Conservation (phyloP, 2,329 filamentous ascomycete species). For the Tolypocladium amazonense region DNA sequence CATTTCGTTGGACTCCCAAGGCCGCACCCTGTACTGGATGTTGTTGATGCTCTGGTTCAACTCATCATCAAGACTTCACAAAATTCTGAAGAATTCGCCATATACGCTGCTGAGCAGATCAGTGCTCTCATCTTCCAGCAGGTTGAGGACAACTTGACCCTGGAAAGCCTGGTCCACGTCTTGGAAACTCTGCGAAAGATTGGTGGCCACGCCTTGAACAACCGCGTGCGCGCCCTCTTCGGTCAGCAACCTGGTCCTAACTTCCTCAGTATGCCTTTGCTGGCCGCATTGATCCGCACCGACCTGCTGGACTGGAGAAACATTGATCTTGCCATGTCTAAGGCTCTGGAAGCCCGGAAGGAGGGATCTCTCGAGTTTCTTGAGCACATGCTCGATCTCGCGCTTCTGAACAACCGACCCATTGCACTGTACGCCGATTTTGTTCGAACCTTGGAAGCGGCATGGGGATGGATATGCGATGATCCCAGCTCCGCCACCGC, state of each 20-base stretch:
- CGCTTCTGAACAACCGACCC: constrained; percentile 68
- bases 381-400: constrained; percentile 66
- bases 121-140: constrained; percentile 44
- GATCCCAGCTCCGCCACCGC: constrained; percentile 55
- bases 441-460: constrained; percentile 67
- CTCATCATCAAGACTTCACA: constrained; percentile 54
- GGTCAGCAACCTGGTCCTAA: constrained; percentile 43
- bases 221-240: constrained; percentile 44
- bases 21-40: constrained; percentile 48
- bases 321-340: constrained; percentile 63
- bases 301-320: constrained; percentile 53
- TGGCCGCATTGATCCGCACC: constrained; percentile 45
- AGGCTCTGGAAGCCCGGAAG: constrained; percentile 61
- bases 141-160: constrained; percentile 42
- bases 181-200: constrained; percentile 52
- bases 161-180: constrained; percentile 53
- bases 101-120: constrained; percentile 50
- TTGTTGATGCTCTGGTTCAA: constrained; percentile 50
- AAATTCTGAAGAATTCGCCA: constrained; percentile 47
- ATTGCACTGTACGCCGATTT: constrained; percentile 78
- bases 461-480: constrained; percentile 71
- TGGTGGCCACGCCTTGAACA: constrained; percentile 40
- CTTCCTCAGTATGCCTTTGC: constrained; percentile 47
- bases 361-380: constrained; percentile 67
- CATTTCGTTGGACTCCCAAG: constrained; percentile 50